Evolutionary conservation across 2,329 filamentous ascomycete species (phyloP).

Genomic region (Botrytis cinerea): DNA sequence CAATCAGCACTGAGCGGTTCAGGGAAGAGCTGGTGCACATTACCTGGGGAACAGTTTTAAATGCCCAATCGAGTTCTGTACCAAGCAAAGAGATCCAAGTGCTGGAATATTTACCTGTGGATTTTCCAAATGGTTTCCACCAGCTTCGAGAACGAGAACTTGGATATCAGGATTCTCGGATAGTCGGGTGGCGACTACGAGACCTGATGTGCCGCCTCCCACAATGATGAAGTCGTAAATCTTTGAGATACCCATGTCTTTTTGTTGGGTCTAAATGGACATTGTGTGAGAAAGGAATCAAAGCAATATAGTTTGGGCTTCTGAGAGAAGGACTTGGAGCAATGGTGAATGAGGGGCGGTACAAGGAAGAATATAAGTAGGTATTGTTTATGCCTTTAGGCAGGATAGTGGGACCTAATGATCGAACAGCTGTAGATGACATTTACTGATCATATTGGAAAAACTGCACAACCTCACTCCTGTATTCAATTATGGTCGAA

Average conservation of each 20-base stretch:
- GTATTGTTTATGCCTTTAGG: neutral
- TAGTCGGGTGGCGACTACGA: constrained; percentile 40
- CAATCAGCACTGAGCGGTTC: constrained; percentile 7
- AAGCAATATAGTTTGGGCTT: neutral
- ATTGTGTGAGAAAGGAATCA: neutral
- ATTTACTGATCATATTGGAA: neutral
- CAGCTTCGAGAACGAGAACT: constrained; percentile 48
- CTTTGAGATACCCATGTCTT: neutral
- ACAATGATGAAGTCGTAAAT: neutral
- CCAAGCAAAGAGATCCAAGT: constrained; percentile 28
- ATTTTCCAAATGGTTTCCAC: constrained; percentile 41
- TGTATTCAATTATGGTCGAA: neutral
- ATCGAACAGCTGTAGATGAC: neutral
- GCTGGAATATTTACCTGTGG: constrained; percentile 43
- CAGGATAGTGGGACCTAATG: neutral
- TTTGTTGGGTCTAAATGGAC: neutral
- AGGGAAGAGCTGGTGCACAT: constrained; percentile 18
- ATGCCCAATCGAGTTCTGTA: constrained; percentile 47
- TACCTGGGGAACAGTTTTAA: constrained; percentile 44
- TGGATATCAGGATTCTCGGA: constrained; percentile 43
- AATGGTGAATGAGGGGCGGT: neutral
- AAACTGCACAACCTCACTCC: neutral
- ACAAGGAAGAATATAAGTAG: neutral
- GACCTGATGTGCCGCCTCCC: neutral
- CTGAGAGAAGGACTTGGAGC: neutral